These are phyloP conservation scores for Mycena latifolia DNA, from an alignment of 768 basidiomycete genomes.

Conservation along the genomic window DNA sequence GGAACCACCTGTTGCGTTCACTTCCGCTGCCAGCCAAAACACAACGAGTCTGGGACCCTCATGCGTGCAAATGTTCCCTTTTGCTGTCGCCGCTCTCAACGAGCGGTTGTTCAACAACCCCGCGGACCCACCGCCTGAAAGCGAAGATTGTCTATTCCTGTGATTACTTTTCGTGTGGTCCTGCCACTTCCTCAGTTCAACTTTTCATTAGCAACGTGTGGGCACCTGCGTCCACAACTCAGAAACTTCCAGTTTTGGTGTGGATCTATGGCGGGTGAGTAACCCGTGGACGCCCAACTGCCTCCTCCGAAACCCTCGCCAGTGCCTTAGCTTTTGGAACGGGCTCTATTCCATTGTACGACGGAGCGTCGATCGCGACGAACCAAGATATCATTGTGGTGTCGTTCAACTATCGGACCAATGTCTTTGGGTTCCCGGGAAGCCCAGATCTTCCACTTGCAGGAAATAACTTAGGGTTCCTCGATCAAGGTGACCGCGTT, in stretches of 20 bases:
- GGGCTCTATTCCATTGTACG: conserved; percentile 16
- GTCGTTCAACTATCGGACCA: conserved; percentile 31
- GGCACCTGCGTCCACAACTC: neutral
- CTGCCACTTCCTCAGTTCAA: neutral
- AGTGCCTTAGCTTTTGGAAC: conserved; percentile 24
- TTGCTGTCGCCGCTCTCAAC: conserved; percentile 2
- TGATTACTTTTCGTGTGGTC: neutral
- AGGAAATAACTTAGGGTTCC: conserved; percentile 31
- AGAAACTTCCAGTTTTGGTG: conserved; percentile 10
- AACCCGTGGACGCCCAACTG: neutral
- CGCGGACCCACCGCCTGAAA: conserved; percentile 18
- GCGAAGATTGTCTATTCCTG: conserved; percentile 33
- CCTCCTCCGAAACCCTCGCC: neutral
- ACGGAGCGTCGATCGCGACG: conserved; percentile 22
- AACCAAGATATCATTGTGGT: conserved; percentile 26
- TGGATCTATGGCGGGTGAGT: conserved; percentile 29
- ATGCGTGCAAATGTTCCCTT: conserved; percentile 29
- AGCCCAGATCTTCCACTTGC: conserved; percentile 30
- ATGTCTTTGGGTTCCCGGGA: conserved; percentile 31
- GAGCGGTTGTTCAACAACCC: conserved; percentile 27
- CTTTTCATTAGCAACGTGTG: conserved; percentile 23
- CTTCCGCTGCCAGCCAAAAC: conserved; percentile 9
- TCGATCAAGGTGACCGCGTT: conserved; percentile 45
- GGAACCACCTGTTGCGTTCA: conserved; percentile 26
- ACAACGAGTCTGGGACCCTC: conserved; percentile 18